phyloP scores from a whole-genome alignment of 306 rosid species.

The Sesbania bispinosa region DNA sequence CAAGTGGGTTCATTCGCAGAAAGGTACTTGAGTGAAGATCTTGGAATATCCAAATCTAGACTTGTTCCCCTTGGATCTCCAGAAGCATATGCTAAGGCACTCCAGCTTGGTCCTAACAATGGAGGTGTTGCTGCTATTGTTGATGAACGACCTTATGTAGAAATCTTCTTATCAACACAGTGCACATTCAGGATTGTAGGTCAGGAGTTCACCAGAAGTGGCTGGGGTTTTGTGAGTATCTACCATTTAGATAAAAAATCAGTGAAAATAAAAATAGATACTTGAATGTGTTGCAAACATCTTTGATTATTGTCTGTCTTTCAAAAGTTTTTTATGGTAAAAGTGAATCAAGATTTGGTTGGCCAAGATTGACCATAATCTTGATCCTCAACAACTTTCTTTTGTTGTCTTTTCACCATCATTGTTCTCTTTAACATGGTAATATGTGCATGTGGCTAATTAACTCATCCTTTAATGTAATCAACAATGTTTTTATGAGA shows the following conservation, averaged over 20 bases:
- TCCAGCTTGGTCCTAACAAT: constrained; percentile 63
- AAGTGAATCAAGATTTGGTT: neutral
- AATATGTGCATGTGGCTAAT: constrained; percentile 3
- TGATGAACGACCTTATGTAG: constrained; percentile 77
- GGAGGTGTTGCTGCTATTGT: constrained; percentile 97
- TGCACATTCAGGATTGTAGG: constrained; percentile 85
- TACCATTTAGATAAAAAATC: constrained; percentile 4
- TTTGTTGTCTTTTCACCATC: neutral
- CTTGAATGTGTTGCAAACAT: neutral
- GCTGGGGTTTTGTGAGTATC: constrained; percentile 98
- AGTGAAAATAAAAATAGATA: neutral
- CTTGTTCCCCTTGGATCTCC: constrained; percentile 80
- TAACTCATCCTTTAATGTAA: neutral
- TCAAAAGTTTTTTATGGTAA: neutral
- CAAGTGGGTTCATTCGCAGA: constrained; percentile 92
- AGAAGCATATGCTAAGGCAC: constrained; percentile 71
- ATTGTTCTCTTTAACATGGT: neutral
- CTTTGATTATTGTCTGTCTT: neutral
- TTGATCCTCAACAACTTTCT: neutral
- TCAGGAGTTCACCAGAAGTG: constrained; percentile 93
- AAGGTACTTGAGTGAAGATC: constrained; percentile 63
- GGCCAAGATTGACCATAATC: neutral
- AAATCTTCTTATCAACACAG: constrained; percentile 73
- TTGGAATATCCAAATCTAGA: constrained; percentile 74
- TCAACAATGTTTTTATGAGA: neutral